These are phyloP conservation scores for Nasturtium officinale DNA, from an alignment of 345 rosid genomes.

Conservation along the genomic window DNA sequence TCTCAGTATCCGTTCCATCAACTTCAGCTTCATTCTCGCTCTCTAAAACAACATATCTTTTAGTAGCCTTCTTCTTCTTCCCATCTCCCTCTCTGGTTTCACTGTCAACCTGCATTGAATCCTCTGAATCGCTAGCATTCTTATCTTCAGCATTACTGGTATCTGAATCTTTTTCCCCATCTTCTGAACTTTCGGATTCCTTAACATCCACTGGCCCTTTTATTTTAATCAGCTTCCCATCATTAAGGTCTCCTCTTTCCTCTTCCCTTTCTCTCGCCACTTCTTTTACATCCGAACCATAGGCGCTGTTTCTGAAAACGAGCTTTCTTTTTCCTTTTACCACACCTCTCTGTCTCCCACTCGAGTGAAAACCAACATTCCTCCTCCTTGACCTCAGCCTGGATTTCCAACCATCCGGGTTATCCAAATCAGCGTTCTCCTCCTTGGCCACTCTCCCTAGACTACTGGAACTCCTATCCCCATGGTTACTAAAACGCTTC, in stretches of 20 bases:
- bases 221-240: slow-evolving; percentile 19
- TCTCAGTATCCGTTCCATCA: slow-evolving; percentile 37
- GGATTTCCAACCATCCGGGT: slow-evolving; percentile 60
- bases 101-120: slow-evolving; percentile 38
- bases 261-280: slow-evolving; percentile 30
- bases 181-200: slow-evolving; percentile 36
- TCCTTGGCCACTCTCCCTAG: slow-evolving; percentile 37
- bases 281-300: slow-evolving; percentile 30
- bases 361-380: slow-evolving; percentile 32
- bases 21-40: slow-evolving; percentile 37
- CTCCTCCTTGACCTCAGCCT: slow-evolving; percentile 64
- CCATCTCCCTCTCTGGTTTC: slow-evolving; percentile 39
- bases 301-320: slow-evolving; percentile 42
- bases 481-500: slow-evolving; percentile 44
- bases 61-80: slow-evolving; percentile 43
- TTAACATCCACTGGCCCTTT: slow-evolving; percentile 14
- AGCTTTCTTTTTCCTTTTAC: slow-evolving; percentile 58
- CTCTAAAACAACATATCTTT: slow-evolving; percentile 35
- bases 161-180: slow-evolving; percentile 42
- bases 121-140: slow-evolving; percentile 40
- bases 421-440: slow-evolving; percentile 48
- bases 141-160: slow-evolving; percentile 44
- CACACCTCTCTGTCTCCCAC: slow-evolving; percentile 44
- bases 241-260: slow-evolving; percentile 32
- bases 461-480: slow-evolving; percentile 25